Percentiles rank a stretch among this genome's conserved stretches.
Conservation (phyloP, 108 stramenopile species). For the Skeletonema grethae region DNA sequence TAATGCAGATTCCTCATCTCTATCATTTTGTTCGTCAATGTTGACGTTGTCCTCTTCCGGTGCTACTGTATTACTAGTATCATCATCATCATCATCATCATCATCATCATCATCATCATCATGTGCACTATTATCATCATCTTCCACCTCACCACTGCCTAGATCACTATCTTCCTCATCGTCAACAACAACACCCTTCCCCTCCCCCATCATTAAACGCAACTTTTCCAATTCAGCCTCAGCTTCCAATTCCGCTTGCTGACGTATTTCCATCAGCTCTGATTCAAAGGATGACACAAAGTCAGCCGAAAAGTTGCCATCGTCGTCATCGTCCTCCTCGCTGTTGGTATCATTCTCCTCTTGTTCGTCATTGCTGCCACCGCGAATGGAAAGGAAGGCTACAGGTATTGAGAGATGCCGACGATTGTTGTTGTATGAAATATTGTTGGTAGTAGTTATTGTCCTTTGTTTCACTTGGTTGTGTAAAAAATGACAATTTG, state of each 20-base stretch:
- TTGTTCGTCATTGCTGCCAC: constrained; percentile 11
- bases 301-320: not conserved
- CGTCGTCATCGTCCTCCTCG: constrained; percentile 11
- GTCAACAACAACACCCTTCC: not conserved
- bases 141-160: not conserved
- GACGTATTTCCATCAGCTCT: constrained; percentile 43
- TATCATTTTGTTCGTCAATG: not conserved
- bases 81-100: not conserved
- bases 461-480: not conserved
- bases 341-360: constrained; percentile 11
- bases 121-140: not conserved
- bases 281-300: constrained; percentile 50
- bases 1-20: not conserved
- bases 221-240: constrained; percentile 45
- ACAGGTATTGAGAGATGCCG: not conserved
- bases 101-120: not conserved
- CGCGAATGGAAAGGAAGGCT: constrained; percentile 18
- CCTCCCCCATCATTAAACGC: constrained; percentile 15
- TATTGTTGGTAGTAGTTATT: not conserved
- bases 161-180: not conserved
- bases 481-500: constrained; percentile 4
- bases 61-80: not conserved
- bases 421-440: not conserved
- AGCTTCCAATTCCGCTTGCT: constrained; percentile 40
- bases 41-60: not conserved